Conservation (phyloP, 768 basidiomycete genomes). For the Boletus reticulatus region DNA sequence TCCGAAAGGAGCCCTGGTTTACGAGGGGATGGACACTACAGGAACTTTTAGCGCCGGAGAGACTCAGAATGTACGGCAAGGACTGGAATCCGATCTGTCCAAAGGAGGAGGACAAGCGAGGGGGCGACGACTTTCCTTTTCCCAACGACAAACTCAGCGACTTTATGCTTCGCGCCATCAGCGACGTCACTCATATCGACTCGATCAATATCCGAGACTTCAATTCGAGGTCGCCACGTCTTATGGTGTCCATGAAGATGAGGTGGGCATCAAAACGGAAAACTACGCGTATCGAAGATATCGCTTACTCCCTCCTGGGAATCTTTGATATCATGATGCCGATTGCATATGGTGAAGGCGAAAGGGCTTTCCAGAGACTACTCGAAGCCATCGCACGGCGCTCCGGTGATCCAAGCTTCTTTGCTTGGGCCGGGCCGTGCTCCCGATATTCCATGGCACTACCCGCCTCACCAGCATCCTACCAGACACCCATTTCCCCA, state of each 20-base stretch:
- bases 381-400: constrained; percentile 12
- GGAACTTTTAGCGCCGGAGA: constrained; percentile 11
- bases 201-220: not conserved
- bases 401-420: constrained; percentile 12
- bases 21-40: constrained; percentile 15
- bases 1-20: constrained; percentile 7
- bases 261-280: constrained; percentile 13
- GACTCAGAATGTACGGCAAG: constrained; percentile 8
- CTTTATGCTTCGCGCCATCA: constrained; percentile 1
- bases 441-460: constrained; percentile 6
- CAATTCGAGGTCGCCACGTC: not conserved
- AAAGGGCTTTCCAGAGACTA: constrained; percentile 9
- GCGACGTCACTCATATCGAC: not conserved
- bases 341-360: constrained; percentile 12
- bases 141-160: constrained; percentile 12
- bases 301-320: constrained; percentile 9
- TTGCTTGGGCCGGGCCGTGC: constrained; percentile 10
- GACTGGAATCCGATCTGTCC: constrained; percentile 9
- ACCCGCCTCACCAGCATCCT: constrained; percentile 12
- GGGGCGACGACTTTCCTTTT: constrained; percentile 1
- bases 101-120: not conserved
- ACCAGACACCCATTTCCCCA: not conserved
- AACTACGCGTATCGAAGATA: constrained; percentile 9
- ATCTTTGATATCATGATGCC: constrained; percentile 12
- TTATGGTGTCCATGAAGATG: constrained; percentile 14